Evolutionary conservation across 352 stramenopile species (phyloP).

Genomic region (Phytophthora multivora): DNA sequence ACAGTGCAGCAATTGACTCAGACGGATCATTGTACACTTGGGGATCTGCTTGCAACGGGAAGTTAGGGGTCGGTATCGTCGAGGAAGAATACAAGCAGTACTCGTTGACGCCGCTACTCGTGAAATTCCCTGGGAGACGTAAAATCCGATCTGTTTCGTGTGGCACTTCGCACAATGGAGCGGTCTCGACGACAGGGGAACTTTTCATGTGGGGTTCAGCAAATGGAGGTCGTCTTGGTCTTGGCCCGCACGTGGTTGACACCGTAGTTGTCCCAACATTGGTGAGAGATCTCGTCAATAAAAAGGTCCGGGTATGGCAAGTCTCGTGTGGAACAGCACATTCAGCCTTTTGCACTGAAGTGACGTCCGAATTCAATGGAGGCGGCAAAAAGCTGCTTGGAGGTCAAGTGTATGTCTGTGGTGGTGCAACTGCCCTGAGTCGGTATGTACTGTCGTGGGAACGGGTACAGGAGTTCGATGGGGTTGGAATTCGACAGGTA

Average conservation of each 20-base stretch:
- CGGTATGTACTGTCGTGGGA: conserved; percentile 77
- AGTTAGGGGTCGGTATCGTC: conserved; percentile 88
- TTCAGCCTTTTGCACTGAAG: conserved; percentile 82
- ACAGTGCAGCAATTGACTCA: conserved; percentile 85
- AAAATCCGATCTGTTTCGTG: conserved; percentile 85
- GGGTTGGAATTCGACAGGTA: conserved; percentile 68
- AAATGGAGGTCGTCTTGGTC: conserved; percentile 91
- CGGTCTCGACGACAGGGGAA: conserved; percentile 67
- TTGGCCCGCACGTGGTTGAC: conserved; percentile 73
- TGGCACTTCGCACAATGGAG: conserved; percentile 82
- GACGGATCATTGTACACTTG: conserved; percentile 88
- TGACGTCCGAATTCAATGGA: conserved; percentile 56
- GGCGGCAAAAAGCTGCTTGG: conserved; percentile 72
- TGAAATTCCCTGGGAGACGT: conserved; percentile 75
- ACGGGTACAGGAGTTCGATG: conserved; percentile 55
- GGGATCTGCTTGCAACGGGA: conserved; percentile 81
- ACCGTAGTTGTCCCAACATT: conserved; percentile 77
- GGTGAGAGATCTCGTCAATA: conserved; percentile 71
- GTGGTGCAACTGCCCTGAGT: conserved; percentile 82
- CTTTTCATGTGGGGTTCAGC: conserved; percentile 92
- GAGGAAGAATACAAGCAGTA: conserved; percentile 86
- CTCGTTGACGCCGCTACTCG: conserved; percentile 60
- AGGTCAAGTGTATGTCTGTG: conserved; percentile 89
- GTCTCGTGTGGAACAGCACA: conserved; percentile 76
- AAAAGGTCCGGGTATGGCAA: conserved; percentile 77